A percentile compares a stretch with the other conserved stretches of the same genome.
Evolutionary conservation across 1,139 yeast genomes (phyloP).

Genomic region (Suhomyces ambrosiae): DNA sequence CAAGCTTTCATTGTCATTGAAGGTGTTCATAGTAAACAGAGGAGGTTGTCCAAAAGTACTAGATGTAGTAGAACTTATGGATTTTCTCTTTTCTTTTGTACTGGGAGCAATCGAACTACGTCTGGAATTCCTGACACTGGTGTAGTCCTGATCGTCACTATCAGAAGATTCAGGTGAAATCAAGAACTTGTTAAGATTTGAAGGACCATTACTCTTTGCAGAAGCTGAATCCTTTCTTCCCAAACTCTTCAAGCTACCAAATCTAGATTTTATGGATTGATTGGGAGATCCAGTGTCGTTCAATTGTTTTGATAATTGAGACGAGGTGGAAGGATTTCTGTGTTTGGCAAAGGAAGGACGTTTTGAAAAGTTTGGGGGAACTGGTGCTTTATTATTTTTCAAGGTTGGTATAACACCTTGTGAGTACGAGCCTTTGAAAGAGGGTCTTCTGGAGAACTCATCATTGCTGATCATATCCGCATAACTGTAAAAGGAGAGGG

Average conservation of each 20-base stretch:
- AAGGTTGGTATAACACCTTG: conserved; percentile 33
- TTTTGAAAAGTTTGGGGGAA: conserved; percentile 12
- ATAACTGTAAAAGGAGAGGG: conserved; percentile 71
- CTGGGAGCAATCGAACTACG: conserved; percentile 5
- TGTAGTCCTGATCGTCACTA: conserved; percentile 12
- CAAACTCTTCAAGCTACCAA: conserved; percentile 12
- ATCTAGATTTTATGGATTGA: conserved; percentile 7
- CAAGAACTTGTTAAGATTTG: conserved; percentile 13
- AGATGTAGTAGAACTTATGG: conserved; percentile 16
- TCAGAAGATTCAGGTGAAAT: conserved; percentile 30
- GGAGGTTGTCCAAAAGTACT: conserved; percentile 11
- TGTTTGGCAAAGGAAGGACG: conserved; percentile 17
- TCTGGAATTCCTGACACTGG: conserved; percentile 9
- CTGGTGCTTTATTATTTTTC: conserved; percentile 6
- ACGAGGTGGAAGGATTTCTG: conserved; percentile 16
- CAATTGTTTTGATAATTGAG: conserved; percentile 25
- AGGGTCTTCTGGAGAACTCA: conserved; percentile 61
- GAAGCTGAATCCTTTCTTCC: conserved; percentile 6
- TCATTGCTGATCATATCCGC: conserved; percentile 77
- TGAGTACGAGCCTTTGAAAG: conserved; percentile 39
- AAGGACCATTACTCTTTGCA: not conserved
- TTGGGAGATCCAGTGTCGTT: conserved; percentile 9
- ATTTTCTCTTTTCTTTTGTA: conserved; percentile 16
- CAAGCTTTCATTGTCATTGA: conserved; percentile 32
- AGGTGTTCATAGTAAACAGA: conserved; percentile 8